Evolutionary conservation across 441 rosid genomes (phyloP).

Genomic region (Syzygium malaccense): DNA sequence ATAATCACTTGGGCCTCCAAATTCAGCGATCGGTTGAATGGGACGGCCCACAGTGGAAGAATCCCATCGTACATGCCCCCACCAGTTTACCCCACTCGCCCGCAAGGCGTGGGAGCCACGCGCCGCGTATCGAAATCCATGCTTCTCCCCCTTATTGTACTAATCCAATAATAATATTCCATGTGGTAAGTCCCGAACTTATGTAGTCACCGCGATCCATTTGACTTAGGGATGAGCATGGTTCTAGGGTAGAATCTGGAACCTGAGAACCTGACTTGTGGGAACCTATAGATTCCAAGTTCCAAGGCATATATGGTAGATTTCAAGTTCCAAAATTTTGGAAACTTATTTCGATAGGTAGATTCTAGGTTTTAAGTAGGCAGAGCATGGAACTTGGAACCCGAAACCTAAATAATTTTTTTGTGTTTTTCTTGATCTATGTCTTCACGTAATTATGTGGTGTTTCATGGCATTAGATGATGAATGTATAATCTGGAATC

Average conservation of each 20-base stretch:
- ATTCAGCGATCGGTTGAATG: constrained; percentile 1
- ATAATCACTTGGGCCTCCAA: constrained; percentile 8
- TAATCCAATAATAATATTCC: background rate
- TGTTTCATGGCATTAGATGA: no score
- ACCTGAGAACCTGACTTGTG: no score
- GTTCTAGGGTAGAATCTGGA: no score
- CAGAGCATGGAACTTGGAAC: no score
- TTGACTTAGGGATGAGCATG: background rate
- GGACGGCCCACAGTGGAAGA: constrained; percentile 8
- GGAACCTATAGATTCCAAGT: no score
- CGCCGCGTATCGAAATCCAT: background rate
- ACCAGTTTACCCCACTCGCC: background rate
- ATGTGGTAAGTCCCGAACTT: background rate
- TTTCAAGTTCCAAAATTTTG: no score
- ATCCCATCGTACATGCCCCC: constrained; percentile 8
- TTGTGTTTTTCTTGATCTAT: no score
- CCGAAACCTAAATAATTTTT: no score
- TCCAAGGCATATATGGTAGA: accelerated
- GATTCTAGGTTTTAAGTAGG: no score
- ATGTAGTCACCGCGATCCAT: background rate
- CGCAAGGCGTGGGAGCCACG: constrained; percentile 1
- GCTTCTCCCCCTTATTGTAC: background rate
- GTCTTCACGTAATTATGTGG: no score
- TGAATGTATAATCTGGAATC: no score
- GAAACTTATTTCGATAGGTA: no score